Base-by-base conservation (phyloP, 305 asterid genomes). In the Fraxinus angustifolia region DNA sequence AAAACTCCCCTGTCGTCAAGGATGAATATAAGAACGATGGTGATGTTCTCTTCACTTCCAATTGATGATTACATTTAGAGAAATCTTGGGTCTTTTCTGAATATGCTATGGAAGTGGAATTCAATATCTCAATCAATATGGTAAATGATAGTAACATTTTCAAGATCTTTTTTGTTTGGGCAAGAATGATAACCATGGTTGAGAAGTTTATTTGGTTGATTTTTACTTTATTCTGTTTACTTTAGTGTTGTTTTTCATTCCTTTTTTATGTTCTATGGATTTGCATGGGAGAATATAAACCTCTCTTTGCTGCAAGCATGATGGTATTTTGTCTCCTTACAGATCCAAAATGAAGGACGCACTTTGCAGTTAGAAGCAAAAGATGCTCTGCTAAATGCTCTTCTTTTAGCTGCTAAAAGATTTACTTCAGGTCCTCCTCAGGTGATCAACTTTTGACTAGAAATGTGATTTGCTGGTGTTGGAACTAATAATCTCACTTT, bases 91-190 rank as follows among this genome's bases (percentile, higher is more conserved):
- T 21, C 68, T 58, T 7, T 60, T 23, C 4, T 19, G 70, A 60
- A 60, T 23, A 23, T 0, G 34, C 48, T 67, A 83, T 42, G 97
- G 99, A 65, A 93, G 91, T n/a, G 98, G 88, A 96, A 96, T 82
- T 96, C 98, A 21, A 93, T 87, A 56, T 91, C 97, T 80, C 93
- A 98, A 85, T 96, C 98, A 45, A 96, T 93, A 31, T 97, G 98
- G 83, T 96, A 97, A 3, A 97, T 92, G 80, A 94, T 83, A 67
- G 99, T 82, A 53, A 98, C 99, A 79, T 91, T 87, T 77, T 93
- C 99, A 14, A 96, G 98, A 87, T 96, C 98, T 0, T 97, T 97
- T 78, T 97, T 87, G 89, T 96, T 94, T 75, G 99, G 73, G 99
- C 98, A 8, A 96, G 93, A 78, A 93, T 98, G 0, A 96, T 97